Evolutionary conservation across 768 basidiomycete genomes (phyloP).

Genomic region (Pholiota conissans): DNA sequence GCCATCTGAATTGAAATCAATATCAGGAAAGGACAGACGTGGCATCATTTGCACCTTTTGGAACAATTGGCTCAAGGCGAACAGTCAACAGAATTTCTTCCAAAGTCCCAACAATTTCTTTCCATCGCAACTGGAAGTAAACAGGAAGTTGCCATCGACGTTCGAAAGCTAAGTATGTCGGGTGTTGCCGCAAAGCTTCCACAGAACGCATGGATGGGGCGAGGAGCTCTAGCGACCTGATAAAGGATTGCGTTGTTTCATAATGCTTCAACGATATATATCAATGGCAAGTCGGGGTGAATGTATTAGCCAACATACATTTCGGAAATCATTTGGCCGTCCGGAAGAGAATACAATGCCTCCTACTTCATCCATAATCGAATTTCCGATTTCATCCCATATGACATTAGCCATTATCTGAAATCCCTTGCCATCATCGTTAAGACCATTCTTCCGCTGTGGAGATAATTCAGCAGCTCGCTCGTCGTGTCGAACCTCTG

Average conservation of each 20-base stretch:
- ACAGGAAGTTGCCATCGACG: constrained; percentile 94
- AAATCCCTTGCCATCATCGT: constrained; percentile 46
- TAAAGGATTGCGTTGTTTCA: constrained; percentile 79
- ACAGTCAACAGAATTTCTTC: constrained; percentile 62
- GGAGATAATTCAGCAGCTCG: constrained; percentile 8
- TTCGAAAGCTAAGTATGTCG: constrained; percentile 71
- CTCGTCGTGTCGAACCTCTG: constrained; percentile 14
- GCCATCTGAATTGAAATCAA: constrained; percentile 16
- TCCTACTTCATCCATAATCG: constrained; percentile 86
- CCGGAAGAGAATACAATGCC: constrained; percentile 87
- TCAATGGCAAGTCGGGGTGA: not conserved
- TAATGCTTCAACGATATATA: constrained; percentile 59
- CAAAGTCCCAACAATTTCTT: constrained; percentile 79
- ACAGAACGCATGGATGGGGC: constrained; percentile 76
- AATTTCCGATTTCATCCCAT: constrained; percentile 80
- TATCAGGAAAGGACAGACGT: not conserved
- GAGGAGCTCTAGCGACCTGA: constrained; percentile 77
- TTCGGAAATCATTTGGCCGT: constrained; percentile 85
- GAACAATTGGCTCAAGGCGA: constrained; percentile 39
- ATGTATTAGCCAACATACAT: constrained; percentile 47
- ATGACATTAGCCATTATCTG: constrained; percentile 87
- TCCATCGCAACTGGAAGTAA: constrained; percentile 97
- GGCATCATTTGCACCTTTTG: constrained; percentile 36
- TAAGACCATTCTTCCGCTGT: not conserved
- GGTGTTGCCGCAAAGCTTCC: constrained; percentile 69